Evolutionary conservation across 140 eudicot species (phyloP).

Genomic region (Cichorium intybus): DNA sequence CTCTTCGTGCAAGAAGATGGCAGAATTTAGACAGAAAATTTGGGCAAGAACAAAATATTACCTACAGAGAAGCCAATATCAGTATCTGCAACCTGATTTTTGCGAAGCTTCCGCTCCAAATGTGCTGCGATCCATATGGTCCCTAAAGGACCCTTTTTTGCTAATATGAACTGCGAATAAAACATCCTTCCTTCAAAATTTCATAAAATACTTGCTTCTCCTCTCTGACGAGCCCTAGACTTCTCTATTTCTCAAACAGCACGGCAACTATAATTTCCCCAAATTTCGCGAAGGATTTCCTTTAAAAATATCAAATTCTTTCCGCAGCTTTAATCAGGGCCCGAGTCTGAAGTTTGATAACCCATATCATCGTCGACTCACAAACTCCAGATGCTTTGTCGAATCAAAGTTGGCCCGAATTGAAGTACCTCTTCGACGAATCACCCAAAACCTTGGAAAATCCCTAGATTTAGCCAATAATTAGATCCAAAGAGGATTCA

Average conservation of each 20-base stretch:
- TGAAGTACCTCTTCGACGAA: not conserved
- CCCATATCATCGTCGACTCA: not conserved
- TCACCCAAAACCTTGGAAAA: not conserved
- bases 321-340: constrained; percentile 29
- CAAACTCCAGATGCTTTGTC: not conserved
- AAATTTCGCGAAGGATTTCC: not conserved
- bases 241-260: constrained; percentile 11
- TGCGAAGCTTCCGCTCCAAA: constrained; percentile 93
- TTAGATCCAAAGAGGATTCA: not conserved
- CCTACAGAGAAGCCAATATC: constrained; percentile 99
- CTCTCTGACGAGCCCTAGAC: constrained; percentile 22
- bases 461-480: constrained; percentile 8
- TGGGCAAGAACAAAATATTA: constrained; percentile 16
- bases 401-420: not conserved
- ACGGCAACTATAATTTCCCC: constrained; percentile 22
- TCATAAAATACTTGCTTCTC: constrained; percentile 29
- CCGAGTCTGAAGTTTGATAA: constrained; percentile 12
- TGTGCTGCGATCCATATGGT: constrained; percentile 99
- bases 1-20: not conserved
- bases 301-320: constrained; percentile 2
- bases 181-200: constrained; percentile 54
- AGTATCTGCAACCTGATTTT: constrained; percentile 98
- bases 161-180: constrained; percentile 96
- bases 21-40: not conserved
- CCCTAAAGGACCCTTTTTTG: constrained; percentile 96